Conservation (phyloP, 192 early-diverging fungal species). For the Rhizophagus sp. region DNA sequence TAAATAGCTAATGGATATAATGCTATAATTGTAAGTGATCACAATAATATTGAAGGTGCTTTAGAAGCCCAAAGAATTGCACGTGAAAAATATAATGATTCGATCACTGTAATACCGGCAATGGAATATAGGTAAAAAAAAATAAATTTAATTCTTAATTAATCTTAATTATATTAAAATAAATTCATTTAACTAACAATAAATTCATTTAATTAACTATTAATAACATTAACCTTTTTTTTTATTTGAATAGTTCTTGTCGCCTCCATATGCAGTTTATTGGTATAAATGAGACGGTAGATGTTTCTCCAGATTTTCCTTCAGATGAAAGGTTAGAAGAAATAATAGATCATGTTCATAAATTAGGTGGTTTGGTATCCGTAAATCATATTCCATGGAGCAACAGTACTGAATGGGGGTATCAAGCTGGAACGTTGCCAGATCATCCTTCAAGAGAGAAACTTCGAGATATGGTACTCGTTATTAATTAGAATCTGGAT, state of each 20-base stretch:
- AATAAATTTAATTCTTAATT: not conserved
- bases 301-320: constrained; percentile 50
- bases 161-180: not conserved
- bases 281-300: constrained; percentile 48
- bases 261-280: constrained; percentile 75
- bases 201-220: not conserved
- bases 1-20: constrained; percentile 65
- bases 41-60: constrained; percentile 66
- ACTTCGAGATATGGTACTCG: constrained; percentile 48
- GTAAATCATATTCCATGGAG: constrained; percentile 83
- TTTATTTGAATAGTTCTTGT: constrained; percentile 48
- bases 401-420: constrained; percentile 59
- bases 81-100: constrained; percentile 46
- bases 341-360: constrained; percentile 62
- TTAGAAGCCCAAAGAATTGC: constrained; percentile 61
- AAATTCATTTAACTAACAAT: not conserved
- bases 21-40: constrained; percentile 70
- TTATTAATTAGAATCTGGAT: no score
- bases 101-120: constrained; percentile 63
- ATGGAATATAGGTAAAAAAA: constrained; percentile 62
- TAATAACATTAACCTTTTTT: not conserved
- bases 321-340: constrained; percentile 59
- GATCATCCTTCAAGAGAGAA: constrained; percentile 60
- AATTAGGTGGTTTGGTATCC: constrained; percentile 68
- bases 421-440: constrained; percentile 56